Conservation (phyloP, 495 filamentous ascomycete genomes). For the Neurospora intermedia region DNA sequence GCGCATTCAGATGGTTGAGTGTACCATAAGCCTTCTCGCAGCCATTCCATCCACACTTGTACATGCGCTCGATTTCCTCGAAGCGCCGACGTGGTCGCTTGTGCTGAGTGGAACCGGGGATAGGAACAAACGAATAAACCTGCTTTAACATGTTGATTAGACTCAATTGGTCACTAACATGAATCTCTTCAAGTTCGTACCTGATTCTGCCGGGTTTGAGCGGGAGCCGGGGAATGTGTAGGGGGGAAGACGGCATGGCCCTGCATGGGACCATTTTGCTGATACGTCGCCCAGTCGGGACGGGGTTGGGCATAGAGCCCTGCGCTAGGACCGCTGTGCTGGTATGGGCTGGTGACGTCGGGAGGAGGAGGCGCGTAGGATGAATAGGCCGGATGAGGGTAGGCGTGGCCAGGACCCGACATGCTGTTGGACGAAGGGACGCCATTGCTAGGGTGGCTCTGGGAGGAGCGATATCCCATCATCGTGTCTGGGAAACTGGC, state of each 20-base stretch:
- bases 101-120: constrained; percentile 93
- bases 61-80: constrained; percentile 99
- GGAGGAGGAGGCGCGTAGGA: constrained; percentile 72
- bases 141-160: constrained; percentile 25
- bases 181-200: constrained; percentile 40
- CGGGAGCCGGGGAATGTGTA: constrained; percentile 41
- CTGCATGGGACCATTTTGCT: constrained; percentile 47
- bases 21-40: constrained; percentile 98
- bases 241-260: constrained; percentile 40
- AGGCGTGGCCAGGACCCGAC: neutral
- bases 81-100: constrained; percentile 91
- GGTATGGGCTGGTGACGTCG: constrained; percentile 70
- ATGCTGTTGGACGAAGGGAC: neutral
- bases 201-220: constrained; percentile 56
- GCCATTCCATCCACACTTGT: constrained; percentile 97
- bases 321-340: constrained; percentile 30
- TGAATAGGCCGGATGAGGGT: constrained; percentile 40
- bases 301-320: constrained; percentile 58
- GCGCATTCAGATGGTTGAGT: constrained; percentile 90
- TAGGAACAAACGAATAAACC: constrained; percentile 98
- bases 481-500: constrained; percentile 47
- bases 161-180: neutral
- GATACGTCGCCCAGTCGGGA: constrained; percentile 75
- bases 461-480: neutral
- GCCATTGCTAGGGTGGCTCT: neutral